phyloP scores from a whole-genome alignment of 768 basidiomycete genomes.

The Tulasnella sp. region DNA sequence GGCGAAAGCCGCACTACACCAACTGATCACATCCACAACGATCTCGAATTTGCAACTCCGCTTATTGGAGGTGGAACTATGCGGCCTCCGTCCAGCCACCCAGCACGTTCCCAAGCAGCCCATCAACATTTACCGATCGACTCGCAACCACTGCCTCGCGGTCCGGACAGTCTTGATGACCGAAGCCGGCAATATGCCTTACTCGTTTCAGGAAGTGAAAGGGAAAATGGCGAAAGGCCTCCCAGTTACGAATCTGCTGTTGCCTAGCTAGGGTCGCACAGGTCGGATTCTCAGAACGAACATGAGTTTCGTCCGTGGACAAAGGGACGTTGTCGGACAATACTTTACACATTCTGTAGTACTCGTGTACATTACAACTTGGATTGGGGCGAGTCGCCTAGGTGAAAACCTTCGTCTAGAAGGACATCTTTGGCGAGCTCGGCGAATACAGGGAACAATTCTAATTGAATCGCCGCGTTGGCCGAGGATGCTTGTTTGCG shows the following conservation, averaged over 20 bases:
- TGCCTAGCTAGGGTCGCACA: background rate
- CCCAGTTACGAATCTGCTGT: slow-evolving; percentile 51
- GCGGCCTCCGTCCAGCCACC: background rate
- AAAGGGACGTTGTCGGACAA: background rate
- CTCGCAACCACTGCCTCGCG: slow-evolving; percentile 11
- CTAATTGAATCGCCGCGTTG: slow-evolving; percentile 44
- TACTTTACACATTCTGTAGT: background rate
- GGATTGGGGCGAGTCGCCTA: background rate
- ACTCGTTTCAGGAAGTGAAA: slow-evolving; percentile 74
- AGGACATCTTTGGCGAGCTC: slow-evolving; percentile 16
- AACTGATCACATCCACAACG: background rate
- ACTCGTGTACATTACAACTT: background rate
- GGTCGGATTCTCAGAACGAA: background rate
- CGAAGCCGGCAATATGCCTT: slow-evolving; percentile 57
- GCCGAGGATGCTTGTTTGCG: slow-evolving; percentile 86
- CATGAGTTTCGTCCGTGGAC: background rate
- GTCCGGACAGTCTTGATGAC: slow-evolving; percentile 25
- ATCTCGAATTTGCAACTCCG: background rate
- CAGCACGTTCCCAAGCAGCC: background rate
- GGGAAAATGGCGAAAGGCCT: slow-evolving; percentile 72
- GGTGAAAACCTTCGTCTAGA: background rate
- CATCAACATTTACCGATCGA: background rate
- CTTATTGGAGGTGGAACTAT: slow-evolving; percentile 1
- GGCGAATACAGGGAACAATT: slow-evolving; percentile 27
- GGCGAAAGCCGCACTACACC: background rate